Evolutionary conservation across 768 basidiomycete genomes (phyloP), one percentile per base, ranked within the genome.

Genomic region (Calocera cornea): DNA sequence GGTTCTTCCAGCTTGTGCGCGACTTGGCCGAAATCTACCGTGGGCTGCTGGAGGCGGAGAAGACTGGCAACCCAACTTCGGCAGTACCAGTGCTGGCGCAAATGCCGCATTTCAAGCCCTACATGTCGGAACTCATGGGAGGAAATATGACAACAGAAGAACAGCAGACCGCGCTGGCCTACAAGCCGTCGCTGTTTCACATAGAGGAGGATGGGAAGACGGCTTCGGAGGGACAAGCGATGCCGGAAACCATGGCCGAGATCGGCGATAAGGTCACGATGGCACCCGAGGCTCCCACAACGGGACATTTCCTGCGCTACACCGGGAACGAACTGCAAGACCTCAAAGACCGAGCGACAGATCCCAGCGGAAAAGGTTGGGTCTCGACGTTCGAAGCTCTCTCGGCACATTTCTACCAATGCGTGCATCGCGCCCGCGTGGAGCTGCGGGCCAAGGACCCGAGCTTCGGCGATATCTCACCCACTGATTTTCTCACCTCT

Each of bases 11-110:
- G 44, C 34, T 73, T 12, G 66, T 66, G 5, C 41, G 71, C n/a
- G 69, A 73, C 68, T 64, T 73, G 64, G 68, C 69, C 3, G 64
- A 65, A 65, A 47, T 71, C 19, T 72, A 72, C 50, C 34, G 68
- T 3, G 60, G 36, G 12, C n/a, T 67, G 2, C 44, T 24, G 14
- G 54, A 11, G 2, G 3, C 17, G n/a, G 47, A 66, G 16, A 29
- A 10, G 31, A 22, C 29, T 38, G 44, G 24, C 2, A 38, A 41
- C 22, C 50, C n/a, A n/a, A n/a, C n/a, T n/a, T 14, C 5, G 47
- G 64, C 65, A 24, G 14, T 50, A 7, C 67, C 64, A 19, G 27
- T 3, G 12, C 47, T 41, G 11, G n/a, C 44, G 19, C 64, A 24
- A 3, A 54, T 50, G n/a, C 66, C 66, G 27, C 54, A 54, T n/a